Conservation (phyloP, 495 filamentous ascomycete genomes). For the Tuber indicum region DNA sequence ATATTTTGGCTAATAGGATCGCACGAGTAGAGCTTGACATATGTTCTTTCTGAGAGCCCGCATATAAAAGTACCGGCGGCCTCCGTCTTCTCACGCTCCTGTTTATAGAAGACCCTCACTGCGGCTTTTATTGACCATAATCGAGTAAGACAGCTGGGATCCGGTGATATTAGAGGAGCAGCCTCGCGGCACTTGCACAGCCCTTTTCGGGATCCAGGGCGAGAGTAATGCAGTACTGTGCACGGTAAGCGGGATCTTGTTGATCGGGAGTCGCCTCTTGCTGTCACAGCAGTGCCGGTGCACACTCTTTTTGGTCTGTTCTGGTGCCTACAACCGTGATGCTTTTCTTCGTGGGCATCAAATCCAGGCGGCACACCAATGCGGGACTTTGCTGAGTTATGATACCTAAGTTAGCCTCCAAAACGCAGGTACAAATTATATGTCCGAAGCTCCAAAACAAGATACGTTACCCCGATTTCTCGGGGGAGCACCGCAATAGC, state of each 20-base stretch:
- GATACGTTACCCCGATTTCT: background rate
- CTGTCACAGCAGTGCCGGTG: background rate
- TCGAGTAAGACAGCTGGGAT: background rate
- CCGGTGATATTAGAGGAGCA: background rate
- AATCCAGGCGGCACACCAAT: background rate
- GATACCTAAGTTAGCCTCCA: background rate
- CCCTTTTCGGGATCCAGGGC: background rate
- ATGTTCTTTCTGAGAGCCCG: background rate
- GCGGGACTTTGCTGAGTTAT: background rate
- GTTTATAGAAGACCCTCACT: background rate
- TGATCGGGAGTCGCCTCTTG: background rate
- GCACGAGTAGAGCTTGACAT: background rate
- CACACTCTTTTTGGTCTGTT: background rate
- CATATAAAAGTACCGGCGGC: background rate
- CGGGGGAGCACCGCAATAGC: background rate
- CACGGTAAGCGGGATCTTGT: background rate
- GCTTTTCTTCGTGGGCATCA: background rate
- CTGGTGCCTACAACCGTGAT: background rate
- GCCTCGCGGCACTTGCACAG: background rate
- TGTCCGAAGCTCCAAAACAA: background rate
- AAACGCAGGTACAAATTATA: background rate
- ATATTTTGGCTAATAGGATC: background rate
- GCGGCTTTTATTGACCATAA: background rate
- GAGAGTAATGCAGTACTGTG: background rate
- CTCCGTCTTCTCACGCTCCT: background rate